Percentiles rank a stretch among this genome's conserved stretches.
These are phyloP conservation scores for Luffa aegyptiaca DNA, from an alignment of 306 rosid genomes.

Conservation along the genomic window DNA sequence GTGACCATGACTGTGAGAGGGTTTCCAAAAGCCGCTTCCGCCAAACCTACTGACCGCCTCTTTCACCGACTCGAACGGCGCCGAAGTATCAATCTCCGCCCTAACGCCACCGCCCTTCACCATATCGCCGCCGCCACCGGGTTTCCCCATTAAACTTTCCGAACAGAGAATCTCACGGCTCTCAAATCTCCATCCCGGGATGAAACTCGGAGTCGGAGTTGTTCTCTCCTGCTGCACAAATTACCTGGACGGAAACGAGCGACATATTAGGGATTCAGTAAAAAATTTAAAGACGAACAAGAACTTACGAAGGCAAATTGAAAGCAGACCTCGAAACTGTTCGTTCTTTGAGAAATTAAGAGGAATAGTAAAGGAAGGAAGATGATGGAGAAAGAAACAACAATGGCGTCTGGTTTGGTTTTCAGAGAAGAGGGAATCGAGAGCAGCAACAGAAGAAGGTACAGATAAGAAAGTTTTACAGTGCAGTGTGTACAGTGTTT, in stretches of 20 bases:
- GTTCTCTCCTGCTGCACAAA: background rate
- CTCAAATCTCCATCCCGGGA: background rate
- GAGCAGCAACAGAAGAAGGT: background rate
- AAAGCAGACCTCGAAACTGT: background rate
- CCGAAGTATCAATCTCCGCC: conserved; percentile 78
- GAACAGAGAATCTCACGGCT: background rate
- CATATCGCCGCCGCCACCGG: background rate
- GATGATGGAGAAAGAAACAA: background rate
- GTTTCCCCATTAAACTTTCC: background rate
- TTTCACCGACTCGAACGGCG: conserved; percentile 73
- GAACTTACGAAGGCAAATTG: background rate
- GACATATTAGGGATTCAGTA: conserved; percentile 12
- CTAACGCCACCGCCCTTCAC: conserved; percentile 14
- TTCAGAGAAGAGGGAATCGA: background rate
- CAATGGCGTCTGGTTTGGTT: background rate
- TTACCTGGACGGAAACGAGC: background rate
- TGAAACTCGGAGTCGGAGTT: background rate
- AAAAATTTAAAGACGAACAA: background rate
- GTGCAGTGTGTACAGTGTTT: background rate
- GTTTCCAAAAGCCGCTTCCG: conserved; percentile 73
- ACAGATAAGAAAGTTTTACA: background rate
- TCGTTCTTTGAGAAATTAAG: background rate
- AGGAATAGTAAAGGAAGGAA: background rate
- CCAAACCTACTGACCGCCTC: conserved; percentile 67
- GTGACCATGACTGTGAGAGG: conserved; percentile 9